Evolutionary conservation across 2,329 filamentous ascomycete species (phyloP).

Genomic region (Trichoderma polysporum): DNA sequence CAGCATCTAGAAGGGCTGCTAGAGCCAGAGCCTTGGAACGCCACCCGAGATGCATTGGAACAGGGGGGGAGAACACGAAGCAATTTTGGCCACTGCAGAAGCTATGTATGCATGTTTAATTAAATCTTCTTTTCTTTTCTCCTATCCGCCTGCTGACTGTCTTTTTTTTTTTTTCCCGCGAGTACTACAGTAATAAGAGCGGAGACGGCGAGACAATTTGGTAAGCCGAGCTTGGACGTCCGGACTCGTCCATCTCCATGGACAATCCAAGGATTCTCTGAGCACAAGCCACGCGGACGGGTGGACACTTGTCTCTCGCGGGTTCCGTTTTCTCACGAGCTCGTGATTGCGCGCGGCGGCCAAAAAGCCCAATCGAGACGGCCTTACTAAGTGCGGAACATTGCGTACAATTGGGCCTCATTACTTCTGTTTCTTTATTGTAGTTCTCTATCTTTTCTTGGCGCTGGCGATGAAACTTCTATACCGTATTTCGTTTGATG

Average conservation of each 20-base stretch:
- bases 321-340: conserved; percentile 10
- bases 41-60: conserved; percentile 3
- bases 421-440: neutral
- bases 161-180: neutral
- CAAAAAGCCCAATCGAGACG: neutral
- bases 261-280: neutral
- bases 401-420: neutral
- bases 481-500: neutral
- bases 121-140: neutral
- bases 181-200: neutral
- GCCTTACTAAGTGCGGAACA: neutral
- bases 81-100: neutral
- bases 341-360: conserved; percentile 6
- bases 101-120: conserved; percentile 16
- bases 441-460: neutral
- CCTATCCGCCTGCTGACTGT: neutral
- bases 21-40: conserved; percentile 12
- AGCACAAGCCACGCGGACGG: conserved; percentile 15
- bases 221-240: conserved; percentile 3
- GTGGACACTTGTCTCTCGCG: conserved; percentile 1
- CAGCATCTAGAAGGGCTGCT: neutral
- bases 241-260: conserved; percentile 8
- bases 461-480: neutral
- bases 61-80: neutral
- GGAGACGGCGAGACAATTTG: conserved; percentile 11